Percentiles rank a stretch among this genome's conserved stretches.
These are phyloP conservation scores for Spergularia bocconei DNA, from an alignment of 148 eudicot species.

Conservation along the genomic window DNA sequence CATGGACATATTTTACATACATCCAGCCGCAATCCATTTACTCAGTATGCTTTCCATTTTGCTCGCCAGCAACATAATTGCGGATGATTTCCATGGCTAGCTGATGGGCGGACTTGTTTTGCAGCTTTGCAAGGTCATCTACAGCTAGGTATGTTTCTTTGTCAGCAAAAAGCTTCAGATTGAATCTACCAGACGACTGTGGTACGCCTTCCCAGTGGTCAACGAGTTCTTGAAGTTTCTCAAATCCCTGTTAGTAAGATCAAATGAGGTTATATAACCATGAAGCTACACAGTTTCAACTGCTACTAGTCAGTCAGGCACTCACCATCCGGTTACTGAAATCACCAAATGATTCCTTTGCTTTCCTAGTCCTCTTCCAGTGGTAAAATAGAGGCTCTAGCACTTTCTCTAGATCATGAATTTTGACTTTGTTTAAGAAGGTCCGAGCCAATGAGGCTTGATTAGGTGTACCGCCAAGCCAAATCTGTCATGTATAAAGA, in stretches of 20 bases:
- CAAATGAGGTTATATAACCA: not conserved
- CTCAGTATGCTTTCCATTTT: slow-evolving; percentile 53
- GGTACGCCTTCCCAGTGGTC: slow-evolving; percentile 77
- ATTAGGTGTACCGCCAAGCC: slow-evolving; percentile 99
- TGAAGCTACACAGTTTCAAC: not conserved
- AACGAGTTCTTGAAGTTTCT: slow-evolving; percentile 71
- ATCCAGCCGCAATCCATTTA: slow-evolving; percentile 15
- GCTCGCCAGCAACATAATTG: slow-evolving; percentile 57
- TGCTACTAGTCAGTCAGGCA: not conserved
- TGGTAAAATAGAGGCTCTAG: slow-evolving; percentile 83
- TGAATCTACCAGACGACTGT: slow-evolving; percentile 35
- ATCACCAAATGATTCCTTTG: slow-evolving; percentile 83
- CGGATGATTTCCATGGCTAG: slow-evolving; percentile 74
- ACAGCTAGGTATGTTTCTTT: slow-evolving; percentile 65
- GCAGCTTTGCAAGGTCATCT: slow-evolving; percentile 63
- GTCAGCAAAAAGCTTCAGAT: slow-evolving; percentile 73
- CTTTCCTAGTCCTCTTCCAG: slow-evolving; percentile 59
- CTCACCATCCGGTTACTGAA: slow-evolving; percentile 83
- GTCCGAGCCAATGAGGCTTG: slow-evolving; percentile 63
- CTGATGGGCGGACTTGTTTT: slow-evolving; percentile 79
- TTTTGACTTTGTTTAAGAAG: slow-evolving; percentile 85
- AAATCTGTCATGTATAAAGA: slow-evolving; percentile 47
- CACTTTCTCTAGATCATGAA: slow-evolving; percentile 93
- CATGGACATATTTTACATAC: not conserved
- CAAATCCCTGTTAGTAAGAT: slow-evolving; percentile 61